Base-by-base conservation (phyloP, 192 early-diverging fungal genomes). In the Rhizoclosmatium globosum region DNA sequence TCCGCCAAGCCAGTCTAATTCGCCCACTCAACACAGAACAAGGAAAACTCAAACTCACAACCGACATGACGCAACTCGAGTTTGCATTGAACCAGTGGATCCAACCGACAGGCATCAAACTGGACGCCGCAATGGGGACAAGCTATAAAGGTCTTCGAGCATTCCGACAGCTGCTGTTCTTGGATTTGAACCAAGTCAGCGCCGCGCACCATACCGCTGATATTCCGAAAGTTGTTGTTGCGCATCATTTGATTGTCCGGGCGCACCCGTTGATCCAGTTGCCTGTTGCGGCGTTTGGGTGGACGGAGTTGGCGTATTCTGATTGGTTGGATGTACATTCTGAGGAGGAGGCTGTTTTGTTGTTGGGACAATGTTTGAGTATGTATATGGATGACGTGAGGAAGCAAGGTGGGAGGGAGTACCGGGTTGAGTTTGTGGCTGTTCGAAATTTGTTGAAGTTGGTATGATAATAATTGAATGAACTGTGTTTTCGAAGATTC, bases 21-120 rank as follows among this genome's bases (percentile, higher is more conserved):
- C 87, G 87, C 17, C 89, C 92, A 2, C 61, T 91, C 11, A 89
- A 82, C 60, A 74, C 72, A 44, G 92, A 94, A 68, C 74, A 71
- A 1, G 91, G 92, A 47, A 93, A 92, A 71, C 80, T 92, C 31
- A 87, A 91, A 70, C 82, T 94, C 46, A 90, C 91, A 39, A 81
- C 82, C 48, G 93, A 94, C 77, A 88, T 94, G 86, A 89, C 91
- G 9, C 92, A 94, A 73, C 79, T 94, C 31, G 93, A 94, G 73
- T 93, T 91, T 80, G 85, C 82, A 3, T 69, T 92, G 6, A 92
- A 81, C 76, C 91, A 92, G 75, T 90, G 89, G 81, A 73, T 94
- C 47, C 73, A 79, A 47, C 87, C 89, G 17, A 82, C 82, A 72
- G 87, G 90, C 13, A 74, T 88, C 71, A 90, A 87, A 69, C 78